Evolutionary conservation across 257 asterid genomes (phyloP), one percentile per base, ranked within the genome.

Genomic region (Ilex asprella): DNA sequence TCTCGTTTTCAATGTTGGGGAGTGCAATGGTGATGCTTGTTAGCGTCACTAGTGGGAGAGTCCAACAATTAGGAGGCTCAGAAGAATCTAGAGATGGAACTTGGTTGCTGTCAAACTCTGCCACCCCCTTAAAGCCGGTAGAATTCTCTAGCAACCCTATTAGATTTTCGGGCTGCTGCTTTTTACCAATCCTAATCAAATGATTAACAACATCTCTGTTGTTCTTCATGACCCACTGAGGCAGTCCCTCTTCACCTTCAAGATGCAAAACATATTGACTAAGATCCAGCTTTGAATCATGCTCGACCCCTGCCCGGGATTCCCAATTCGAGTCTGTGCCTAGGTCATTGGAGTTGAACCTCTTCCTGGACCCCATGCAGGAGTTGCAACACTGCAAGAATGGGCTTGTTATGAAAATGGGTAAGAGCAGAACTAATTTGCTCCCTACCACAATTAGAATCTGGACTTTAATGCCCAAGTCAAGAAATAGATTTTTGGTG

Each of bases 31-130:
- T 59, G 14, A 71, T 71, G 67, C 51, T 54, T 32, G 71, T 32
- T 43, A 65, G 54, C 16, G 81, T 81, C 60, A 76, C 77, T 16
- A 79, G 15, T 29, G 79, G 70, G 47, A 81, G 60, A 51, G 81
- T 70, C 88, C 92, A 84, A 73, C 81, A 79, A 55, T 71, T 60
- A 7, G 82, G 75, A 30, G 75, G 83, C 41, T 79, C 78, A 49
- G 60, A 63, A 14, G 85, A 64, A 53, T 70, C 73, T 58, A 76
- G 76, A 52, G 62, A 56, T 14, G 76, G 78, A 61, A 72, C 76
- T 53, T 75, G 71, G 50, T 60, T 29, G 27, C 61, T 58, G 27
- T 73, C 76, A 2, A 84, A 67, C 61, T 75, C 81, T 55, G 32
- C 44, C 61, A 72, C 61, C 55, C 75, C 71, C 43, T 47, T 57